Base-by-base conservation (phyloP, 306 rosid genomes). In the Pterocarpus macrocarpus region DNA sequence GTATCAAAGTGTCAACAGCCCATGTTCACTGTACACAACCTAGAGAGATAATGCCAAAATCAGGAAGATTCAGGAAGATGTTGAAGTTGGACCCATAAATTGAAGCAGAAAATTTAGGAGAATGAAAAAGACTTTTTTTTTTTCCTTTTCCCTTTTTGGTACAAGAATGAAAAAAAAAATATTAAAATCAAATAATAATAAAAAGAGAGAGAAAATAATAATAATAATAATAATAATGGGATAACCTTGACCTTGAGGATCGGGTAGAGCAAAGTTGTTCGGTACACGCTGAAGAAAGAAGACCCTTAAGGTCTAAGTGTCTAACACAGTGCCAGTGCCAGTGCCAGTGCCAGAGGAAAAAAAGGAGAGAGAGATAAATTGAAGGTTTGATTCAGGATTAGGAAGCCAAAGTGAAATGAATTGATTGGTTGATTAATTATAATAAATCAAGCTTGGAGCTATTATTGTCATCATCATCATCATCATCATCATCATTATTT, bases 11-110 rank as follows among this genome's bases (percentile, higher is more conserved):
- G 16, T 36, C 4, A 17, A 67, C 33, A 22, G 36, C 8, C 41
- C 8, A 38, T n/a, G 28, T 28, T 82, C 64, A 81, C 59, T 41
- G 69, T 41, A 41, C 10, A 67, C 4, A 6, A 75, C 32, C 2
- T 75, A 57, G 45, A 81, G 65, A 43, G 57, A 8, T 35, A 13
- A 38, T 10, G 67, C 53, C 4, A 64, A 77, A 15, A 53, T 41
- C 15, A 50, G 10, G 86, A 71, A 70, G 32, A 82, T 50, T 76
- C 73, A 15, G 82, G 78, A 82, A 77, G 53, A 50, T 52, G 82
- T 2, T 33, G 32, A 15, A 72, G 59, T 35, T 64, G 71, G 14
- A 55, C 35, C 13, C 8, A 66, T 15, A 59, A 78, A 73, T 28
- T 73, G 43, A 73, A 73, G 34, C 7, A 49, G 17, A 79, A 64